Percentiles rank a stretch among this genome's conserved stretches.
These are phyloP conservation scores for Cordia subcordata DNA, from an alignment of 257 asterid genomes.

Conservation along the genomic window DNA sequence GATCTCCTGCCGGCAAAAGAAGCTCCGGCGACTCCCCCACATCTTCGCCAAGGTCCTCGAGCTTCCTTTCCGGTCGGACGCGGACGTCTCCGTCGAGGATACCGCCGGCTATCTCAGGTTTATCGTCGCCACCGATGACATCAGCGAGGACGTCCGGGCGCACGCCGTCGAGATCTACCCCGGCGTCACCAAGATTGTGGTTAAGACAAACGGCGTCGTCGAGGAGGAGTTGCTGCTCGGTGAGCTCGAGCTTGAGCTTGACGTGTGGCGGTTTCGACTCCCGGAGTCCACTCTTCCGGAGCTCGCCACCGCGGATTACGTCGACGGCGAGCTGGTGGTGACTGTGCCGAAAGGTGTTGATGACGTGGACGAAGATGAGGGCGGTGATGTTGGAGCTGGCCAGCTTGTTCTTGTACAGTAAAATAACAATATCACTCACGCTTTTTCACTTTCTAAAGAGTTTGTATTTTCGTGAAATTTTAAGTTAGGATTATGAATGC, in stretches of 20 bases:
- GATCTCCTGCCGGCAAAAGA: constrained; percentile 49
- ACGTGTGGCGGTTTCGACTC: constrained; percentile 77
- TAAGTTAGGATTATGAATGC: no score
- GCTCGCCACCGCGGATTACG: constrained; percentile 52
- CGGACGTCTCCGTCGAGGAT: constrained; percentile 60
- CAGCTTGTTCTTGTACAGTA: constrained; percentile 70
- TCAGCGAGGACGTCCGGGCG: constrained; percentile 47
- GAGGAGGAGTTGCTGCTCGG: constrained; percentile 30
- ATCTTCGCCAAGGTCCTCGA: constrained; percentile 78
- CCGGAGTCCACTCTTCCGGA: constrained; percentile 58
- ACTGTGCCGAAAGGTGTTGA: constrained; percentile 64
- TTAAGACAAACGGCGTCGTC: constrained; percentile 31
- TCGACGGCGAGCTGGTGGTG: constrained; percentile 66
- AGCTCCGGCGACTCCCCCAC: constrained; percentile 76
- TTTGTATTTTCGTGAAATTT: no score
- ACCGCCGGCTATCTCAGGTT: constrained; percentile 49
- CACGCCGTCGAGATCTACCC: constrained; percentile 71
- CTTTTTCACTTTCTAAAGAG: no score
- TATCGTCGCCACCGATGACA: constrained; percentile 50
- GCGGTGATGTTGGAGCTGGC: constrained; percentile 38
- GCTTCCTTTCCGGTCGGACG: constrained; percentile 69
- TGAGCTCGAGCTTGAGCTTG: constrained; percentile 62
- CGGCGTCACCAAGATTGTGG: constrained; percentile 64
- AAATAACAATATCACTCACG: constrained; percentile 13
- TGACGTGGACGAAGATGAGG: constrained; percentile 24